Conservation (phyloP, 768 basidiomycete species). For the Kwoniella shandongensis region DNA sequence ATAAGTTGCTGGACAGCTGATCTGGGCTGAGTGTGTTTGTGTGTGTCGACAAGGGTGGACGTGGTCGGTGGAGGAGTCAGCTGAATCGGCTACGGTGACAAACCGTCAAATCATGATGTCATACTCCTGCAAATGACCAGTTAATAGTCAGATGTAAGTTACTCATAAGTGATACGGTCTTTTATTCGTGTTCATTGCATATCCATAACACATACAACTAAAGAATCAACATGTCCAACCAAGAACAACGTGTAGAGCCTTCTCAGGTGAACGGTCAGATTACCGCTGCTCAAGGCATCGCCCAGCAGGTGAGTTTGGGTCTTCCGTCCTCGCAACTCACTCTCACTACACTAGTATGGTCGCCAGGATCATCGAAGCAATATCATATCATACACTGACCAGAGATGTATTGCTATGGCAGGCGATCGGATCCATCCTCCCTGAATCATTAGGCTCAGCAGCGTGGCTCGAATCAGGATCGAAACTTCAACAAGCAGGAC, state of each 20-base stretch:
- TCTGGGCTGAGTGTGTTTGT: too few relatives aligned
- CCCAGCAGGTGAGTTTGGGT: slow-evolving; percentile 9
- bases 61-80: too few relatives aligned
- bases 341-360: too few relatives aligned
- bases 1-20: too few relatives aligned
- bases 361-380: neutral
- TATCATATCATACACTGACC: neutral
- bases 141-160: too few relatives aligned
- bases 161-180: too few relatives aligned
- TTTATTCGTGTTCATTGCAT: too few relatives aligned
- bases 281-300: slow-evolving; percentile 5
- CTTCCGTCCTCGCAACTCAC: neutral
- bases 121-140: too few relatives aligned
- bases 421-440: slow-evolving; percentile 42
- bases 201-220: neutral
- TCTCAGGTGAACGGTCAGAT: slow-evolving; percentile 17
- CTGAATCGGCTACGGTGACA: too few relatives aligned
- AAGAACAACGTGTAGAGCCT: slow-evolving; percentile 16
- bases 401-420: slow-evolving; percentile 1
- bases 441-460: slow-evolving; percentile 27
- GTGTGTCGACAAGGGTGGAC: too few relatives aligned
- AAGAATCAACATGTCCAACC: slow-evolving; percentile 4
- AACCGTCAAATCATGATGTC: too few relatives aligned
- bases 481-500: slow-evolving; percentile 27
- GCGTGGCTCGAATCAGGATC: slow-evolving; percentile 32